Evolutionary conservation across 148 eudicot genomes (phyloP).

Genomic region (Tetragonia tetragonoides): DNA sequence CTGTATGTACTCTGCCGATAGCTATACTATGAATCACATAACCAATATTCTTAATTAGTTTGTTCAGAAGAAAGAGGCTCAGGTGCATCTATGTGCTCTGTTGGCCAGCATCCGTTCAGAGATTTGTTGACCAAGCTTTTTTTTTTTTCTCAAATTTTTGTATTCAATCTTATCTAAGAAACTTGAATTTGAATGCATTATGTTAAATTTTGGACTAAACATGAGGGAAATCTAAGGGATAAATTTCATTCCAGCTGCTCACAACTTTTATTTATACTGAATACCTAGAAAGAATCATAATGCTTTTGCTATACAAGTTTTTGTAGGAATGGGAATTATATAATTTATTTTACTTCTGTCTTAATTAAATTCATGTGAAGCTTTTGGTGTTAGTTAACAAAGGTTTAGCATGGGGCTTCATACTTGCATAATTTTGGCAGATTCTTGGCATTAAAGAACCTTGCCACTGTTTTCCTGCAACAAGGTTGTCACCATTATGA

Average conservation of each 20-base stretch:
- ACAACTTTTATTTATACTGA: not conserved
- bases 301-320: not conserved
- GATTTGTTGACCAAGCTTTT: not conserved
- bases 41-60: not conserved
- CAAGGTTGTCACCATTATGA: slow-evolving; percentile 75
- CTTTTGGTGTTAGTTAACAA: not conserved
- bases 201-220: slow-evolving; percentile 1
- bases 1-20: not conserved
- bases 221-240: not conserved
- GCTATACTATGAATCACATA: not conserved
- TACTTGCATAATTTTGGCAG: slow-evolving; percentile 33
- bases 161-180: not conserved
- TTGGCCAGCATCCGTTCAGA: not conserved
- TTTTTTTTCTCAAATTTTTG: not conserved
- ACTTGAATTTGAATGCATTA: not conserved
- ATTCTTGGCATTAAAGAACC: slow-evolving; percentile 91
- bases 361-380: not conserved
- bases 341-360: not conserved
- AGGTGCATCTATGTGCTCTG: not conserved
- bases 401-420: not conserved
- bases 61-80: not conserved
- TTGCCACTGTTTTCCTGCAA: slow-evolving; percentile 85
- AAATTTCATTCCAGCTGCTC: not conserved
- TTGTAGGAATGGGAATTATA: not conserved
- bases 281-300: not conserved